Evolutionary conservation across 169 alveolate genomes (phyloP).

Genomic region (Perkinsus marinus): DNA sequence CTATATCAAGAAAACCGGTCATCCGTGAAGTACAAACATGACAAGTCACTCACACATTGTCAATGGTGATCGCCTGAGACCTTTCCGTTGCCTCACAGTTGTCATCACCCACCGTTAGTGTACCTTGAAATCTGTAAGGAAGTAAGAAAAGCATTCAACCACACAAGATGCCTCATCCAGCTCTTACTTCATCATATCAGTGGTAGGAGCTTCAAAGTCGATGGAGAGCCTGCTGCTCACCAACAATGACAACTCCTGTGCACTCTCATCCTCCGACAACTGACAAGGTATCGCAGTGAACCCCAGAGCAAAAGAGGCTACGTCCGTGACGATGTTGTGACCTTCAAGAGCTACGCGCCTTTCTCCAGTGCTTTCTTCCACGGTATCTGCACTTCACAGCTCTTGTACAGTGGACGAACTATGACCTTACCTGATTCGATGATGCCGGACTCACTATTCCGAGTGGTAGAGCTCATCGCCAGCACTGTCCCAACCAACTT

Average conservation of each 20-base stretch:
- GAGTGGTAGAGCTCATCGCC: neutral
- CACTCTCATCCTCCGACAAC: neutral
- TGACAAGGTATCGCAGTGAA: neutral
- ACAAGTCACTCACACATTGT: neutral
- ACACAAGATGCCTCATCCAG: neutral
- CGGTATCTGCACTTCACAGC: neutral
- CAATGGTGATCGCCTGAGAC: neutral
- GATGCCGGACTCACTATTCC: neutral
- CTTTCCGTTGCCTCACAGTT: neutral
- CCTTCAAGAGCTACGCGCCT: too few species aligned
- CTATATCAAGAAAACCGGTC: too few species aligned
- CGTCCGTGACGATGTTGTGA: too few species aligned
- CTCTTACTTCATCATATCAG: neutral
- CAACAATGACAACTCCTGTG: neutral
- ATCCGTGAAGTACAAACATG: too few species aligned
- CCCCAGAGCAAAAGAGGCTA: too few species aligned
- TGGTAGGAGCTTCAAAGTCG: neutral
- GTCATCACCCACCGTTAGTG: neutral
- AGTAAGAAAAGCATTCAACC: too few species aligned
- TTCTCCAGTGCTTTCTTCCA: too few species aligned
- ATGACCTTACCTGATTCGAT: neutral
- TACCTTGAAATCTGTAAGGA: neutral
- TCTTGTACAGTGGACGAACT: neutral
- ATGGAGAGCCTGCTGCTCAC: neutral
- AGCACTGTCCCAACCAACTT: neutral